Percentiles rank a stretch among this genome's conserved stretches.
Conservation (phyloP, 495 filamentous ascomycete species). For the Penicillium nucicola region DNA sequence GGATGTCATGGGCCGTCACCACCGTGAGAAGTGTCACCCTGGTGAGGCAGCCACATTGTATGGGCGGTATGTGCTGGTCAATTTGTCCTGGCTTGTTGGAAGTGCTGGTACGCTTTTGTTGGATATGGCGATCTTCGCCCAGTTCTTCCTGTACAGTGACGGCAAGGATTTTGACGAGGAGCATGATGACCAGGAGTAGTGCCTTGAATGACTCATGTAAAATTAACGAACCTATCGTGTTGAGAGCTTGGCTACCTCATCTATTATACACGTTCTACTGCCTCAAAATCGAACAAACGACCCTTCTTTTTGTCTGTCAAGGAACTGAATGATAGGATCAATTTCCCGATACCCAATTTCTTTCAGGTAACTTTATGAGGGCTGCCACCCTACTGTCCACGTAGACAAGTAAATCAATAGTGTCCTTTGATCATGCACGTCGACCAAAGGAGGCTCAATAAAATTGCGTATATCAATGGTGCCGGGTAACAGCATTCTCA, state of each 20-base stretch:
- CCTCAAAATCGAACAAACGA: neutral
- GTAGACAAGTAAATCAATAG: too few relatives aligned
- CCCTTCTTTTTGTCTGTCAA: too few relatives aligned
- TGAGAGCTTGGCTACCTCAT: neutral
- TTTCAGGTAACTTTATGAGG: too few relatives aligned
- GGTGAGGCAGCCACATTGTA: slow-evolving; percentile 62
- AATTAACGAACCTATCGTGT: neutral
- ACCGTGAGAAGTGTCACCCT: slow-evolving; percentile 36
- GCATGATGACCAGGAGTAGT: slow-evolving; percentile 3
- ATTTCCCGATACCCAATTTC: too few relatives aligned
- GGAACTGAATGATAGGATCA: too few relatives aligned
- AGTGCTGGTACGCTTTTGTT: slow-evolving; percentile 82
- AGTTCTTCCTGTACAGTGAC: slow-evolving; percentile 81
- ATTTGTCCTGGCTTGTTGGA: slow-evolving; percentile 83
- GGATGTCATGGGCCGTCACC: slow-evolving; percentile 5
- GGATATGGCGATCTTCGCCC: slow-evolving; percentile 81
- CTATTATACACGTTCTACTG: neutral
- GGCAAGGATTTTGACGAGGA: slow-evolving; percentile 20
- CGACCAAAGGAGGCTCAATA: too few relatives aligned
- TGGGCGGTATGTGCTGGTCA: slow-evolving; percentile 77
- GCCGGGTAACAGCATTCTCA: too few relatives aligned
- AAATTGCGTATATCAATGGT: too few relatives aligned
- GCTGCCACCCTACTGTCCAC: too few relatives aligned
- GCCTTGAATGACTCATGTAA: neutral
- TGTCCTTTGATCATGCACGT: too few relatives aligned